These are phyloP conservation scores for Cantharellus cinnabarinus DNA, from an alignment of 768 basidiomycete genomes.

Conservation along the genomic window DNA sequence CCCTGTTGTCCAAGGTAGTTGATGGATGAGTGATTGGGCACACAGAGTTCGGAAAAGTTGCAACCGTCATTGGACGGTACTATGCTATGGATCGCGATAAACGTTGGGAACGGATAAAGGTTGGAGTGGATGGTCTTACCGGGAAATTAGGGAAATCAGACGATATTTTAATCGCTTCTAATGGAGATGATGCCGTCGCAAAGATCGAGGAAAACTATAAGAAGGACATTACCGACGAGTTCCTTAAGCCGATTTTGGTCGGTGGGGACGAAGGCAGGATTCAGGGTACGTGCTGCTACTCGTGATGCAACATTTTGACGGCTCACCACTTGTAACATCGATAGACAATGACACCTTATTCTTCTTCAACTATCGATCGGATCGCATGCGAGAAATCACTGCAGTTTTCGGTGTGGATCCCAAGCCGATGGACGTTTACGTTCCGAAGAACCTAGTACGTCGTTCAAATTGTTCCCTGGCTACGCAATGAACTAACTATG, in stretches of 20 bases:
- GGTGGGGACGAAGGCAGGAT: constrained; percentile 61
- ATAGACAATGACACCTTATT: constrained; percentile 75
- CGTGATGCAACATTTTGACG: background rate
- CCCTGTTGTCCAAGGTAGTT: background rate
- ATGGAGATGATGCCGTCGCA: constrained; percentile 33
- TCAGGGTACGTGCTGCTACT: constrained; percentile 32
- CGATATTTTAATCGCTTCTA: constrained; percentile 23
- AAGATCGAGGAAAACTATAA: constrained; percentile 55
- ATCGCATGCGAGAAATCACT: constrained; percentile 86
- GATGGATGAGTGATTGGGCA: background rate
- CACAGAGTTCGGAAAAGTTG: constrained; percentile 43
- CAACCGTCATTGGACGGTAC: constrained; percentile 76
- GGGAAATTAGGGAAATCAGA: constrained; percentile 16
- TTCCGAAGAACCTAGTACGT: constrained; percentile 64
- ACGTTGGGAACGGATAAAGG: constrained; percentile 83
- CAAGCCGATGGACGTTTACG: constrained; percentile 62
- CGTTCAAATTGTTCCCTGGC: background rate
- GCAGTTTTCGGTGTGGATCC: constrained; percentile 60
- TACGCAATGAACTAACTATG: background rate
- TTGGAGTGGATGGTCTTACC: constrained; percentile 65
- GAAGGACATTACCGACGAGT: constrained; percentile 82
- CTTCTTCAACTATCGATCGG: constrained; percentile 95
- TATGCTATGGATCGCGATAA: constrained; percentile 97
- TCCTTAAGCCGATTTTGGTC: constrained; percentile 84
- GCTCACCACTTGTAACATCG: background rate